Base-by-base conservation (phyloP, 495 filamentous ascomycete species). In the Recurvomyces mirabilis region DNA sequence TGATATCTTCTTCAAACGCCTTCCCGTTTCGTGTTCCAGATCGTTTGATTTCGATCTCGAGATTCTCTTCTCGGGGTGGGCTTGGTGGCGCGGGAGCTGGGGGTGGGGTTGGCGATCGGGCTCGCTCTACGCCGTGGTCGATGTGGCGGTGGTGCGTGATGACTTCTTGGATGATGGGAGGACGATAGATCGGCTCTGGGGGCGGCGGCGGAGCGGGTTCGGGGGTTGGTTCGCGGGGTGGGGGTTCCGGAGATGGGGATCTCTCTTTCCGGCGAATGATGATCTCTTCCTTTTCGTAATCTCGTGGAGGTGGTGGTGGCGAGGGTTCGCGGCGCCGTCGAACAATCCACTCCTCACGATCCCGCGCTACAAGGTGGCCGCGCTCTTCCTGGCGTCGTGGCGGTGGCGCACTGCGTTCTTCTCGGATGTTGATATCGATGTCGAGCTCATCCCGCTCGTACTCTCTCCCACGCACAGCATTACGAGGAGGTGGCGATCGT, bases 111-210 rank as follows among this genome's bases (percentile, higher is more conserved):
- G 58, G 60, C 9, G 60, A 61, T 10, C 59, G 57, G 6, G 52
- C 60, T 33, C 60, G 42, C 44, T 60, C 59, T 12, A 66, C 53
- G 29, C 63, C 87, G 65, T 94, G 85, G 59, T 94, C 83, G 55
- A 93, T 83, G 53, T 89, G 81, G 18, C 81, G 72, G 56, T 91
- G 87, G 60, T 87, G 84, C 1, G 83, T 86, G 46, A 87, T 83
- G 33, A 91, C 73, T 56, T 93, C 82, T 47, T 85, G 76, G 55
- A 82, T 78, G 52, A 75, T 72, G 52, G 85, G 78, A 21, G 71
- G 60, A 40, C 77, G 74, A 49, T 74, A 70, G 55, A 86, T 78
- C 22, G 70, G 58, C 42, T 77, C 74, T 30, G 69, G 67, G 19
- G 65, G 57, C 23, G 72, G 73, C 15, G 68, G 64, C 19, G 69